phyloP scores from a whole-genome alignment of 106 monocot species.

The Platanthera guangdongensis region DNA sequence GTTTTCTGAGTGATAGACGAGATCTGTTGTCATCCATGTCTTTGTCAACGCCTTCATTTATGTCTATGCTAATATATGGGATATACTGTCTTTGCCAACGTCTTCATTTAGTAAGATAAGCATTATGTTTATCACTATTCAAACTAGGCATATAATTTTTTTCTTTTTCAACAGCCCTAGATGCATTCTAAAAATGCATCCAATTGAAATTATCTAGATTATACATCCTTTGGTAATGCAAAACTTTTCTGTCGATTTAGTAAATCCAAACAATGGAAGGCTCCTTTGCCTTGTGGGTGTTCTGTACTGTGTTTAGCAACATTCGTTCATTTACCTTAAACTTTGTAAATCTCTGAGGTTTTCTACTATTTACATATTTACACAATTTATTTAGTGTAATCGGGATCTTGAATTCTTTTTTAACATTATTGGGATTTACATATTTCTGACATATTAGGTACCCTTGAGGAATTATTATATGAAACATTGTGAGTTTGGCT shows the following conservation, averaged over 20 bases:
- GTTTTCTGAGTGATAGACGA: too few relatives aligned
- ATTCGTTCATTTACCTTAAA: not conserved
- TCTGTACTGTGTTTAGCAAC: not conserved
- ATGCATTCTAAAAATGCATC: not conserved
- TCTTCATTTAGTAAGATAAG: not conserved
- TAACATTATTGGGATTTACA: not conserved
- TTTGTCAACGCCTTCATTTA: too few relatives aligned
- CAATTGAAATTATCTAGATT: not conserved
- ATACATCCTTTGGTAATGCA: not conserved
- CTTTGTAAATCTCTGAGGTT: not conserved
- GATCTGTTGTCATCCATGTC: too few relatives aligned
- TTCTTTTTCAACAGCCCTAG: not conserved
- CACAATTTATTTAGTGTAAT: not conserved
- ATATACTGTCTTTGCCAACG: too few relatives aligned
- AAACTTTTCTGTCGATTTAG: not conserved
- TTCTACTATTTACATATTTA: not conserved
- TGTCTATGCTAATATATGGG: too few relatives aligned
- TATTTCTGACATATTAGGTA: not conserved
- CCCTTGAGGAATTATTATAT: not conserved
- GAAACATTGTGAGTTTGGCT: not conserved
- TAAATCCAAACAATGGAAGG: not conserved
- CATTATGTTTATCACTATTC: conserved; percentile 1
- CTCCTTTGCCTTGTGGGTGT: not conserved
- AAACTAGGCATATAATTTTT: not conserved
- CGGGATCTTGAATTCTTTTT: not conserved